Evolutionary conservation across 345 rosid genomes (phyloP).

Genomic region (Toxicodendron radicans): DNA sequence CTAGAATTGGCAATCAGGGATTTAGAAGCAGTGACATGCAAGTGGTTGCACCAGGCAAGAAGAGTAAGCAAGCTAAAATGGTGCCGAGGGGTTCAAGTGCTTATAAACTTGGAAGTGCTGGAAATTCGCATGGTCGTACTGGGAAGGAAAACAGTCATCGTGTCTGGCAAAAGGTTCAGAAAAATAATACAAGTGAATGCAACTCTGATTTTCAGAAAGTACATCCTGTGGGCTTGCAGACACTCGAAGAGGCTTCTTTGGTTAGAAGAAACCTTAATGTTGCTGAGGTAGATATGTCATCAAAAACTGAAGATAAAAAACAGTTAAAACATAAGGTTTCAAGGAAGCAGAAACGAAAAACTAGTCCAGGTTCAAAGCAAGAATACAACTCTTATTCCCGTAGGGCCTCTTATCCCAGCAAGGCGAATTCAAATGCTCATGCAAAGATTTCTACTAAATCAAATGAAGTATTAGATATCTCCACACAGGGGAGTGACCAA

Average conservation of each 20-base stretch:
- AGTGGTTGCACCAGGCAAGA: constrained; percentile 25
- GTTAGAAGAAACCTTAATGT: constrained; percentile 25
- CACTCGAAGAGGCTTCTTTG: constrained; percentile 22
- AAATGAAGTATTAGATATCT: constrained; percentile 23
- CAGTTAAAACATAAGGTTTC: constrained; percentile 27
- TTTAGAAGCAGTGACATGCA: constrained; percentile 15
- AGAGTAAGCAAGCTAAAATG: constrained; percentile 31
- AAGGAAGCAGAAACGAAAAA: constrained; percentile 39
- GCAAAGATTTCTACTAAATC: constrained; percentile 18
- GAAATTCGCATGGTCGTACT: constrained; percentile 24
- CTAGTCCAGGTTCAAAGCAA: constrained; percentile 29
- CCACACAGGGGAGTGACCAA: constrained; percentile 16
- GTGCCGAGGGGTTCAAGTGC: constrained; percentile 24
- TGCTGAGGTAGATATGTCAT: constrained; percentile 18
- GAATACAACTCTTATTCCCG: constrained; percentile 20
- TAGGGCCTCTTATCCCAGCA: constrained; percentile 33
- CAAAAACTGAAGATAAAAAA: constrained; percentile 27
- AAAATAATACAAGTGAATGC: constrained; percentile 29
- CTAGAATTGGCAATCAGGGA: constrained; percentile 15
- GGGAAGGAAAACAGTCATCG: constrained; percentile 42
- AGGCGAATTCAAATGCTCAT: constrained; percentile 18
- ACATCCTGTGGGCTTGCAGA: constrained; percentile 17
- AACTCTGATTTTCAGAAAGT: constrained; percentile 24
- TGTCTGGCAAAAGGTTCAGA: constrained; percentile 56
- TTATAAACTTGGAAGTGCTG: constrained; percentile 27